Conservation (phyloP, 1,139 yeast genomes). For the Geotrichum bryndzae region DNA sequence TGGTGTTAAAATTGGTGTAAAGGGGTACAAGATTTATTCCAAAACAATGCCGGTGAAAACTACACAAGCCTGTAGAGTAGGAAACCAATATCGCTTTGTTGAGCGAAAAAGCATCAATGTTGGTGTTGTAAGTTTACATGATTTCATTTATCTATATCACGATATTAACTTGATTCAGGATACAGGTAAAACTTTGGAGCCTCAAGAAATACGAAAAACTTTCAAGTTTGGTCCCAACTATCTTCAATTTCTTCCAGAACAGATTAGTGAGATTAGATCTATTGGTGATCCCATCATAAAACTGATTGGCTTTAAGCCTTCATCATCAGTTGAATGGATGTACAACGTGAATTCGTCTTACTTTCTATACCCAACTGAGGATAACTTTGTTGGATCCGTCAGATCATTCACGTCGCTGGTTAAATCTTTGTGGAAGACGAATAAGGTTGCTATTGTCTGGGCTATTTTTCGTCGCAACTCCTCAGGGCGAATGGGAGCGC, state of each 20-base stretch:
- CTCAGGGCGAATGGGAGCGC: constrained; percentile 53
- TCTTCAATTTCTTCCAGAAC: constrained; percentile 39
- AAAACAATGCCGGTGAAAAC: constrained; percentile 47
- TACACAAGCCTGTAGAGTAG: constrained; percentile 37
- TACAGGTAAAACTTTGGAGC: constrained; percentile 43
- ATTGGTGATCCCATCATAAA: constrained; percentile 44
- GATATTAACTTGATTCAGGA: constrained; percentile 8
- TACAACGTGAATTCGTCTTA: constrained; percentile 51
- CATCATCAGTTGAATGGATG: constrained; percentile 28
- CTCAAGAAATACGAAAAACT: constrained; percentile 36
- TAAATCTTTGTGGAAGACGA: constrained; percentile 48
- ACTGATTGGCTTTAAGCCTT: constrained; percentile 62
- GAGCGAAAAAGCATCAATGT: constrained; percentile 42
- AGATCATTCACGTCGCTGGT: constrained; percentile 64
- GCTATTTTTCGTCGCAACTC: constrained; percentile 55
- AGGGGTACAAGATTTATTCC: constrained; percentile 61
- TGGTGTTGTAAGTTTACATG: constrained; percentile 7
- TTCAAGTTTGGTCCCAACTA: constrained; percentile 44
- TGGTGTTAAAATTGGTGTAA: constrained; percentile 54
- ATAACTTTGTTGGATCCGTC: constrained; percentile 54
- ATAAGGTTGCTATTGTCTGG: constrained; percentile 63
- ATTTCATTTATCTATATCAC: neutral
- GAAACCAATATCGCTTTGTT: constrained; percentile 37
- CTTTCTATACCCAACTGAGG: constrained; percentile 57
- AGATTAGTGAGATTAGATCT: constrained; percentile 33